Evolutionary conservation across 371 early-diverging fungal genomes (phyloP), one percentile per base, ranked within the genome.

Genomic region (Mucor racemosus): DNA sequence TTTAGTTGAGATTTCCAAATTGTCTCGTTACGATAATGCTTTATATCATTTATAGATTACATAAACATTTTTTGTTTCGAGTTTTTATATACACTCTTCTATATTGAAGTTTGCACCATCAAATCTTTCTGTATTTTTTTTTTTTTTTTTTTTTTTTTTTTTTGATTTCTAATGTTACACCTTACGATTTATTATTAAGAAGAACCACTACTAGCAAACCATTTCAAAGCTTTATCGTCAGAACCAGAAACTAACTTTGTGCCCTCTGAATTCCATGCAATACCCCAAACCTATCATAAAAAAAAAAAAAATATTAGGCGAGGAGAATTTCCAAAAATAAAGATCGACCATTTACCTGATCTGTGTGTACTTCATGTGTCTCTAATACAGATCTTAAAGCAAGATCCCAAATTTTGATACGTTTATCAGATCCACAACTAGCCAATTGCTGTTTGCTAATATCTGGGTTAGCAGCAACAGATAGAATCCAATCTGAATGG

Each of bases 361-460:
- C 94, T 10, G 82, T 82, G 64, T 93, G 93, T 0, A 85, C 83
- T 67, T 92, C 92, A 68, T 93, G 90, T 17, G 92, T 93, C 69
- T 93, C 93, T 34, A 92, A 72, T 66, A 92, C 91, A 41, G 90
- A 88, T 59, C 89, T 79, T 39, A 85, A 80, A 40, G 85, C 85
- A 46, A 91, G 67, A 78, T 93, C 92, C 95, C 95, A 94, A 15
- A 94, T 78, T 74, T 93, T 94, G 60, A 93, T 87, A 58, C 86
- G 85, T 62, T 90, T 88, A 71, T 94, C 95, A 60, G 90, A 89
- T 21, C 84, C 76, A 77, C 88, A 88, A 48, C 91, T 89, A 0
- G 92, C 92, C 58, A 92, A 78, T 63, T 92, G 92, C 14, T 82
- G 83, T 36, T 89, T 89, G 62, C 89, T 87, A 14, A 90, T 89